Evolutionary conservation across 192 early-diverging fungal species (phyloP), one percentile per base, ranked within the genome.

Genomic region (Entomortierella lignicola): DNA sequence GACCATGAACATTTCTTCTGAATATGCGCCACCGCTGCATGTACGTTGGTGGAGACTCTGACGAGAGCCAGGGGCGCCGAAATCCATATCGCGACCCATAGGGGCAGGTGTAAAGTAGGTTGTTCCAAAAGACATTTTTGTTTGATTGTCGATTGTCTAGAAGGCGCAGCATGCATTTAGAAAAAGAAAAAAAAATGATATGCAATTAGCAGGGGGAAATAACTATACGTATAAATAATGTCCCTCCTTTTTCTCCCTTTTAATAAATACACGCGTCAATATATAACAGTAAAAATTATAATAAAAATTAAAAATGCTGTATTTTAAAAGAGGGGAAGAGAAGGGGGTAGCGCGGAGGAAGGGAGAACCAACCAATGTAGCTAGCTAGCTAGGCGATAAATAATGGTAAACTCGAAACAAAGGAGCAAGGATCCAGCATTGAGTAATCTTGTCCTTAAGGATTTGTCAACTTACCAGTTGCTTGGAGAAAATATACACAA

Each of bases 1-100:
- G 55, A 68, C 57, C 29, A 70, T 57, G 52, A 69, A 69, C 75
- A 79, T 79, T 23, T 79, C 73, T 48, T 69, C 41, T 26, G 75
- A 32, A 39, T 66, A 66, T 5, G 63, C 50, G 26, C 63, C 61
- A 29, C 56, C 51, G 42, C 62, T 63, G 54, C 54, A 77, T 12
- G 65, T 62, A 8, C 70, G 50, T 29, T 72, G 60, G 37, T 77
- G 72, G 47, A 60, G 23, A 53, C 41, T 30, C 15, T 61, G 55
- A 39, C 51, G 75, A 13, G 75, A 23, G n/a, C 39, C 41, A 55
- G 60, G 43, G 10, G 58, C 61, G 12, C 55, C 54, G 43, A 69
- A 65, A 30, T 69, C 62, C 26, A 63, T 39, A 15, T 65, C 55
- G 51, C 63, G 67, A 21, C 68, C 68, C 27, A 77, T 61, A 0